Percentiles rank a stretch among this genome's conserved stretches.
Conservation (phyloP, 768 basidiomycete species). For the Macrocybe gigantea region DNA sequence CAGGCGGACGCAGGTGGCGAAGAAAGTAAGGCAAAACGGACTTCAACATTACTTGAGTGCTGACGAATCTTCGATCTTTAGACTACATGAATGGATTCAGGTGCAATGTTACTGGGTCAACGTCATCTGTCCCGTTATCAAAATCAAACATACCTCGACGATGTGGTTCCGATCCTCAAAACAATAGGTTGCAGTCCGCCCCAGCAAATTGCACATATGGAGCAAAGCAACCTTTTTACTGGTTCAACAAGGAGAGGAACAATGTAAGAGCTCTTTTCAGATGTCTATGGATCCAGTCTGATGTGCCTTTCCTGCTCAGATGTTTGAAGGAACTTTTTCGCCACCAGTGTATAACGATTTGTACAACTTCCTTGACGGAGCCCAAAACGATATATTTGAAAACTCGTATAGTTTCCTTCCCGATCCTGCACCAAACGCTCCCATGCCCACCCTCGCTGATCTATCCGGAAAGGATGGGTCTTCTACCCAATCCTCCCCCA, state of each 20-base stretch:
- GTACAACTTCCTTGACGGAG: slow-evolving; percentile 68
- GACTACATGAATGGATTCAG: slow-evolving; percentile 76
- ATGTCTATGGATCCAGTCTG: not conserved
- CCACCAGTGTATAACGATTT: slow-evolving; percentile 65
- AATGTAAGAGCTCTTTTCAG: slow-evolving; percentile 36
- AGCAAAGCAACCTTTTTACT: slow-evolving; percentile 66
- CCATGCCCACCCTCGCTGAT: slow-evolving; percentile 25
- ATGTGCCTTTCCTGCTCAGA: slow-evolving; percentile 26
- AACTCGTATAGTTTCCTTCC: slow-evolving; percentile 46
- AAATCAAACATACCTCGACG: slow-evolving; percentile 54
- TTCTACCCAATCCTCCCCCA: not conserved
- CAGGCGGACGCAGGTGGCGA: too few relatives aligned
- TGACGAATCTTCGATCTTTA: slow-evolving; percentile 11
- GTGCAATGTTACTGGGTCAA: slow-evolving; percentile 53
- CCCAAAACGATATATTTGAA: slow-evolving; percentile 69
- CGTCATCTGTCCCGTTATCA: slow-evolving; percentile 46
- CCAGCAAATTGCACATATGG: slow-evolving; percentile 70
- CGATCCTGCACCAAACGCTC: slow-evolving; percentile 34
- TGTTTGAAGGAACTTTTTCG: slow-evolving; percentile 57
- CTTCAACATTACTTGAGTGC: too few relatives aligned
- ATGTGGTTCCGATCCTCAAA: slow-evolving; percentile 54
- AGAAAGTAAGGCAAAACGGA: too few relatives aligned
- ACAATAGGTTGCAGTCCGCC: slow-evolving; percentile 33
- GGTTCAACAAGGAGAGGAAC: slow-evolving; percentile 58
- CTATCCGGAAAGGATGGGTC: not conserved